phyloP scores from a whole-genome alignment of 2,329 filamentous ascomycete genomes.

The Verticillium nonalfalfae region DNA sequence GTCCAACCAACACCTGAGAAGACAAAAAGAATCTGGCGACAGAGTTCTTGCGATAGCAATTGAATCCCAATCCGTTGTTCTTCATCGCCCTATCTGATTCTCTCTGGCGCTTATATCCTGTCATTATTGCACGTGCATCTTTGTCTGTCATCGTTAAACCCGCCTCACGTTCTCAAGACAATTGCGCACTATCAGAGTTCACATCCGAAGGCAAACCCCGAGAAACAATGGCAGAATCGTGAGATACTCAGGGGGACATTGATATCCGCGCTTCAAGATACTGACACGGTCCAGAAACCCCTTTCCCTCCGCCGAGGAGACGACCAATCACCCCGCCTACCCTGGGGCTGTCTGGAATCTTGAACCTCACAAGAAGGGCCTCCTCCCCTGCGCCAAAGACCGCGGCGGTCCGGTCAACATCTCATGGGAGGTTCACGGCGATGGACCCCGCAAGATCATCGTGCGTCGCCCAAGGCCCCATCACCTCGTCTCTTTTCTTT shows the following conservation, averaged over 20 bases:
- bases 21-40: too few relatives aligned
- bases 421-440: conserved; percentile 74
- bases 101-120: too few relatives aligned
- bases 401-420: conserved; percentile 73
- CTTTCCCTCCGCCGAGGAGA: conserved; percentile 46
- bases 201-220: not conserved
- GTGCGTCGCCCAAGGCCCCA: conserved; percentile 41
- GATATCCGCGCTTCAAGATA: not conserved
- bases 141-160: too few relatives aligned
- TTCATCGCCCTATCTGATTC: too few relatives aligned
- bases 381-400: conserved; percentile 56
- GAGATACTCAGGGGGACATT: not conserved
- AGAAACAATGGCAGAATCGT: not conserved
- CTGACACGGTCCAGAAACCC: not conserved
- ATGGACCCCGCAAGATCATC: conserved; percentile 64
- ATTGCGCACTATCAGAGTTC: too few relatives aligned
- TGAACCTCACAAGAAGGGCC: conserved; percentile 56
- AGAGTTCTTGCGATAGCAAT: too few relatives aligned
- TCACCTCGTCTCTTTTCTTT: not conserved
- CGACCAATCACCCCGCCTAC: conserved; percentile 60
- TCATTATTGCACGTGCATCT: too few relatives aligned
- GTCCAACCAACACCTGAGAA: too few relatives aligned
- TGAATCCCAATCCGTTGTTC: too few relatives aligned
- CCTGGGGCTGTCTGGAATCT: conserved; percentile 63
- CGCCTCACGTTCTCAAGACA: too few relatives aligned